Evolutionary conservation across 306 rosid genomes (phyloP), one percentile per base, ranked within the genome.

Genomic region (Mimosa bimucronata): DNA sequence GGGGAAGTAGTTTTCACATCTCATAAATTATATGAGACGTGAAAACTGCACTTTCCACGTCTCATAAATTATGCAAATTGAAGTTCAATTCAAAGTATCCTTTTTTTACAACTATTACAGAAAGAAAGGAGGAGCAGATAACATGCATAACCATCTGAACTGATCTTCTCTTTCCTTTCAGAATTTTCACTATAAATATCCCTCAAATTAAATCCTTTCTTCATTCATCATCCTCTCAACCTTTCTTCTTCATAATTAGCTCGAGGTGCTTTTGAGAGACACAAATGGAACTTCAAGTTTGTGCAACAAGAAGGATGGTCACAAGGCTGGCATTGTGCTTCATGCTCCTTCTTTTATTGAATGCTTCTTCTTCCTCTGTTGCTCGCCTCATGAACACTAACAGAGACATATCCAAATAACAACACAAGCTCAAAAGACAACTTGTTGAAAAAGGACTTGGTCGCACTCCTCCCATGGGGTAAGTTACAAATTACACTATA

Each of bases 381-480:
- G 71, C 48, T 66, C 71, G 71, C 2, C 19, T 66, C 26, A 9
- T 66, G 3, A 66, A 19, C 29, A 9, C 28, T 7, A 37, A 2
- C 46, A 18, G 25, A 16, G 5, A 25, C 25, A 18, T 16, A 66
- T 29, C 21, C 31, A 5, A 13, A 21, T 13, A 7, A 9, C 67
- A 28, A 3, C 67, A 61, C 37, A 26, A 13, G 67, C 40, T 61
- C 29, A 66, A 46, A 18, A 37, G 71, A 37, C 48, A 66, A 2
- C 71, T 66, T 37, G 7, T 66, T 19, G 46, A 34, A 19, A 37
- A 66, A 19, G 71, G 71, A 37, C 46, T 66, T 34, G 71, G 71
- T 3, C 46, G 5, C 7, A 66, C 48, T 66, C 71, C 71, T 7
- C 71, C 71, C 26, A 66, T 66, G 71, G 71, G 71, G 71, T 65